Conservation (phyloP, 805 yeast species). For the Torulaspora gathmanii region DNA sequence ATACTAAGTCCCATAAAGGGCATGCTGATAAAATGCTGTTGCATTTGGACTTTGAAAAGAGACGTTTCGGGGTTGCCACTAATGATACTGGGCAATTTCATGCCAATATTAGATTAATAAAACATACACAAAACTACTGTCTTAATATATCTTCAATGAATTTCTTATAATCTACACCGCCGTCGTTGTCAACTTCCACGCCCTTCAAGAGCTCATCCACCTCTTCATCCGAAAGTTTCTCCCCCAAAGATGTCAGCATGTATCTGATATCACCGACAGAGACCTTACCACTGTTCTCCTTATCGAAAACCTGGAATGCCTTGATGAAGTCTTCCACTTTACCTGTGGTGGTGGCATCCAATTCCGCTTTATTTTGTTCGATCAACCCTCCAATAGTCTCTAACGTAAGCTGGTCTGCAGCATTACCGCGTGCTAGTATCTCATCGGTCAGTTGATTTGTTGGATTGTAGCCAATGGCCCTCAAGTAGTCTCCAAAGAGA, state of each 20-base stretch:
- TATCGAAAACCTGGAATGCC: slow-evolving; percentile 96
- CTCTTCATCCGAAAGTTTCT: slow-evolving; percentile 81
- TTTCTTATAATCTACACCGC: slow-evolving; percentile 90
- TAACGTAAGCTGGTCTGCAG: slow-evolving; percentile 25
- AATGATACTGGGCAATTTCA: slow-evolving; percentile 92
- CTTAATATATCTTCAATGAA: slow-evolving; percentile 91
- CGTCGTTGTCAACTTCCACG: slow-evolving; percentile 87
- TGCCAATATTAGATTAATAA: slow-evolving; percentile 51
- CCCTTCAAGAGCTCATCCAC: slow-evolving; percentile 96
- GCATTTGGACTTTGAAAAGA: slow-evolving; percentile 89
- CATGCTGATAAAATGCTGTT: slow-evolving; percentile 62
- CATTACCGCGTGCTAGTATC: slow-evolving; percentile 18
- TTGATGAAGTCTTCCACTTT: slow-evolving; percentile 71
- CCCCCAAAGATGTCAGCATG: slow-evolving; percentile 93
- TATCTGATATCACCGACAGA: slow-evolving; percentile 96
- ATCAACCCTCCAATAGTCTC: slow-evolving; percentile 28
- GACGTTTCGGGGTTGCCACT: slow-evolving; percentile 96
- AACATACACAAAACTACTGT: slow-evolving; percentile 46
- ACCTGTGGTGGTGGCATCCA: slow-evolving; percentile 34
- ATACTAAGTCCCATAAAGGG: slow-evolving; percentile 53
- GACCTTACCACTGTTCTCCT: slow-evolving; percentile 90
- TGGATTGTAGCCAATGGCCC: slow-evolving; percentile 99
- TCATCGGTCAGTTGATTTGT: slow-evolving; percentile 49
- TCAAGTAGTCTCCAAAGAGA: slow-evolving; percentile 83
- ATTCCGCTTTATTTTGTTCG: slow-evolving; percentile 22